Base-by-base conservation (phyloP, 306 rosid genomes). In the Astragalus membranaceus region DNA sequence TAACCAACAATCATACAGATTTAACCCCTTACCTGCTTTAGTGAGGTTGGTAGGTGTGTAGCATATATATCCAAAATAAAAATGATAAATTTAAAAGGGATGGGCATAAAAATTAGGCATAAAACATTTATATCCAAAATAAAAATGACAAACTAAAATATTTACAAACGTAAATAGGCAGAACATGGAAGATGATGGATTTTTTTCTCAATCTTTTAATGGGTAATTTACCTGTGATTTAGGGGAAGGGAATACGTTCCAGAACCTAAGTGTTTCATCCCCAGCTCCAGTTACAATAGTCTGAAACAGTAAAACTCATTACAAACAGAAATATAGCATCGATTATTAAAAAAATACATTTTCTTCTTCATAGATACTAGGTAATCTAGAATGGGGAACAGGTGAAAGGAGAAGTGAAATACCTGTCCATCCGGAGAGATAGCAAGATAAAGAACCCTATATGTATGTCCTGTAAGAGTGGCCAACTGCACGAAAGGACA, bases 231-330 rank as follows among this genome's bases (percentile, higher is more conserved):
- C 99, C 95, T 95, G 95, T 47, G 99, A 95, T 81, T 95, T 95
- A 35, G 97, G 97, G 67, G 96, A 91, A 61, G 97, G 99, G 63
- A 95, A 95, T 41, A 95, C 97, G 42, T 91, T 91, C 99, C 99
- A 95, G 77, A 91, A 95, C 82, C 97, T 86, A 14, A 91, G 97
- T 10, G 99, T 95, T 80, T 95, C 99, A 72, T 95, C 99, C 69
- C 99, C 99, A n/a, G 97, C 99, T 73, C 99, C 99, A 1, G 99
- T 95, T 69, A 95, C 99, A 75, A 95, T 89, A 46, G 96, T 95
- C 99, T 95, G 89, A 79, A 83, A 79, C 75, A 77, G 72, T 16
- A 43, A 8, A 59, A 30, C 37, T 44, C 67, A 52, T 49, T 65
- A 49, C 37, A 53, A 44, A 11, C 29, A 81, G 68, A 17, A 26